These are phyloP conservation scores for Leccinum truebloodii DNA, from an alignment of 768 basidiomycete species.

Conservation along the genomic window DNA sequence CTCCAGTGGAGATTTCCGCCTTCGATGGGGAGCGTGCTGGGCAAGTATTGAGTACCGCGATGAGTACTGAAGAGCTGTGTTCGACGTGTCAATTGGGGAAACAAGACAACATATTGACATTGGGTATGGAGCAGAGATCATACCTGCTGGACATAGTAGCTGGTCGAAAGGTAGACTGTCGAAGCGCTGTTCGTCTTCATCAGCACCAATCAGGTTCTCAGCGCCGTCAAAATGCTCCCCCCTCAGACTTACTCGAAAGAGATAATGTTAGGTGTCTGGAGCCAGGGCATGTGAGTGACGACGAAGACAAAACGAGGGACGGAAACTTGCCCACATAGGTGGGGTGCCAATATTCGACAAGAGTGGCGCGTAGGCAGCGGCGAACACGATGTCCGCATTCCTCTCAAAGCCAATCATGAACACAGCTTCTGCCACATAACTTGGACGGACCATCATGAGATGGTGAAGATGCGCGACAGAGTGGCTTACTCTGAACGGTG, in stretches of 20 bases:
- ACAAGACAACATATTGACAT: background rate
- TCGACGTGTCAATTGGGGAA: background rate
- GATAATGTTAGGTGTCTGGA: background rate
- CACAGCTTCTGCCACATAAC: background rate
- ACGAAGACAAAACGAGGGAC: background rate
- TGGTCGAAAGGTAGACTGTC: background rate
- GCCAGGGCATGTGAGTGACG: background rate
- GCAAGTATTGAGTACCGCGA: background rate
- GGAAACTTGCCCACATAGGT: background rate
- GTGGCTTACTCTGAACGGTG: background rate
- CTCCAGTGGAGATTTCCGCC: background rate
- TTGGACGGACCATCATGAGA: background rate
- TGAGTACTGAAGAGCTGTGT: background rate
- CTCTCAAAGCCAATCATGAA: background rate
- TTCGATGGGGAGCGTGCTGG: background rate
- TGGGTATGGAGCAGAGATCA: background rate
- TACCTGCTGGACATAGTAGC: background rate
- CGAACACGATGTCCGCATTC: background rate
- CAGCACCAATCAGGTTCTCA: background rate
- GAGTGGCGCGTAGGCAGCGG: background rate
- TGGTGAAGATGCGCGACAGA: background rate
- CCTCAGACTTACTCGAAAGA: background rate
- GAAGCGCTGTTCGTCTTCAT: background rate
- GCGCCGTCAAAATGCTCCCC: too few relatives aligned
- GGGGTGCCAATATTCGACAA: background rate